Evolutionary conservation across 208 protist genomes (phyloP).

Genomic region (Leptomonas seymouri): DNA sequence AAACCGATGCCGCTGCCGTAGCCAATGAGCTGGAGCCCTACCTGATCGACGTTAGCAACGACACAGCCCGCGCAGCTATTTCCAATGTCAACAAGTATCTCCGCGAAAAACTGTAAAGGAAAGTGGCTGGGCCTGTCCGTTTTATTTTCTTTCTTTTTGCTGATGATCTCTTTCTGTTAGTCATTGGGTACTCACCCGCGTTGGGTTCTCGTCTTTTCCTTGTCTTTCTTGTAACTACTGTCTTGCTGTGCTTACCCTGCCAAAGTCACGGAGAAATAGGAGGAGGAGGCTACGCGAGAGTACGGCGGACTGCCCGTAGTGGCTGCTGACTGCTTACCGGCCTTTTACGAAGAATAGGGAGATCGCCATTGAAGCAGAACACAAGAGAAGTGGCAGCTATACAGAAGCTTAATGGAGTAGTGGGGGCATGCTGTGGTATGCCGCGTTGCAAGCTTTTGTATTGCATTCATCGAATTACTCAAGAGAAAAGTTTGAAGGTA

Average conservation of each 20-base stretch:
- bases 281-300: too few species aligned
- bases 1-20: conserved; percentile 67
- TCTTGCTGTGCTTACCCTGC: too few species aligned
- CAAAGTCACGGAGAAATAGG: too few species aligned
- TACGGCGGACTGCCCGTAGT: too few species aligned
- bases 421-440: too few species aligned
- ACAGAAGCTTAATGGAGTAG: too few species aligned
- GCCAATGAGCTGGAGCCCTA: conserved; percentile 66
- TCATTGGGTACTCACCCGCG: conserved; percentile 9
- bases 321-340: too few species aligned
- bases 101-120: conserved; percentile 49
- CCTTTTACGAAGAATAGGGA: too few species aligned
- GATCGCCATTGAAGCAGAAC: too few species aligned
- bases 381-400: too few species aligned
- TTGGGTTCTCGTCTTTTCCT: neutral
- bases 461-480: conserved; percentile 3
- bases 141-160: neutral
- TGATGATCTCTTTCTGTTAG: conserved; percentile 15
- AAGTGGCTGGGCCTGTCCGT: conserved; percentile 4
- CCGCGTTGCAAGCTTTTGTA: neutral
- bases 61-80: conserved; percentile 70
- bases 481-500: too few species aligned
- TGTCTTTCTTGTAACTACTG: too few species aligned
- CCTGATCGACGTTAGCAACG: conserved; percentile 51
- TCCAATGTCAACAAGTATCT: conserved; percentile 88